Conservation (phyloP, 805 yeast species). For the Ogataea thermomethanolica region DNA sequence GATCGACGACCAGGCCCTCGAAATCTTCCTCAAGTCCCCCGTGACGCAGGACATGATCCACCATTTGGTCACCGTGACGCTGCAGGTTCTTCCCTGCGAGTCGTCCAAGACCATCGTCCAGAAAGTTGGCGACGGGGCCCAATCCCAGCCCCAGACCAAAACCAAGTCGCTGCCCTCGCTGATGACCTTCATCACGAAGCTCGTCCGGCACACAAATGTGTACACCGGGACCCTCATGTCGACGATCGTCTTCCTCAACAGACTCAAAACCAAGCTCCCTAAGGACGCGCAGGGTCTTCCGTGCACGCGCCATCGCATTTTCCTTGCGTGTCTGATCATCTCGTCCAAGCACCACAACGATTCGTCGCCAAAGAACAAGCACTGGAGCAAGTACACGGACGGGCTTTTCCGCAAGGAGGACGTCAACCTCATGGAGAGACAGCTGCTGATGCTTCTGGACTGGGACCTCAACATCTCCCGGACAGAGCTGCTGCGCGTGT, state of each 20-base stretch:
- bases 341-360: constrained; percentile 76
- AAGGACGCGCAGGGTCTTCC: constrained; percentile 72
- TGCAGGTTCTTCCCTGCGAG: constrained; percentile 65
- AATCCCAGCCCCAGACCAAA: constrained; percentile 31
- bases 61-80: constrained; percentile 60
- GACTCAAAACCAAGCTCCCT: constrained; percentile 59
- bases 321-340: constrained; percentile 68
- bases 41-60: constrained; percentile 74
- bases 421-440: constrained; percentile 78
- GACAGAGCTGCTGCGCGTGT: constrained; percentile 40
- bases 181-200: constrained; percentile 67
- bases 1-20: constrained; percentile 55
- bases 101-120: constrained; percentile 36
- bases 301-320: constrained; percentile 75
- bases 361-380: constrained; percentile 70
- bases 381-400: constrained; percentile 78
- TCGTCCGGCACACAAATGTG: constrained; percentile 75
- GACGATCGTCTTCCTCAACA: constrained; percentile 64
- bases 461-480: constrained; percentile 60
- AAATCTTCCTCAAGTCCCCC: constrained; percentile 57
- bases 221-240: constrained; percentile 76
- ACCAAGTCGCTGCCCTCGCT: constrained; percentile 58
- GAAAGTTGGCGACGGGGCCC: constrained; percentile 31
- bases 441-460: constrained; percentile 59
- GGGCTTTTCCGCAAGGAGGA: constrained; percentile 66